Conservation (phyloP, 257 asterid genomes). For the Fraxinus quadrangulata region DNA sequence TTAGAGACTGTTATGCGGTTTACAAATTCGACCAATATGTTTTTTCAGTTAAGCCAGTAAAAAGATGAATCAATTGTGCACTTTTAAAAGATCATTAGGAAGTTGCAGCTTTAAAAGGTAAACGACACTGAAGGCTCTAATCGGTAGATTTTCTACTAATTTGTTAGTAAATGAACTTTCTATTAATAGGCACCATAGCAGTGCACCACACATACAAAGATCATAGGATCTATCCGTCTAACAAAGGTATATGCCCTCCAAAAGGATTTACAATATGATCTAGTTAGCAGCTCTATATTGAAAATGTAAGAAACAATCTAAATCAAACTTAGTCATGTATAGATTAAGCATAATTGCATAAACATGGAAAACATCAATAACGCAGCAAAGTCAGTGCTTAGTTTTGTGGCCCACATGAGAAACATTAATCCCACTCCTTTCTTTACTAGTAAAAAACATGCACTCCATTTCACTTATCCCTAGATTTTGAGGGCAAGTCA, state of each 20-base stretch:
- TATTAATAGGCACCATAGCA: neutral
- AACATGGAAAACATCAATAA: neutral
- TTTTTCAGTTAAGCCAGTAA: neutral
- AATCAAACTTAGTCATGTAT: neutral
- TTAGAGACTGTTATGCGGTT: neutral
- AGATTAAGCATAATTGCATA: neutral
- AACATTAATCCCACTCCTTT: neutral
- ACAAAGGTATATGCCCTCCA: neutral
- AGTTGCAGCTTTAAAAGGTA: neutral
- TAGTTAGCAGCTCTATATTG: neutral
- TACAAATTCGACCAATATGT: neutral
- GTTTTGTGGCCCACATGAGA: neutral
- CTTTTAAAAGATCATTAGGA: neutral
- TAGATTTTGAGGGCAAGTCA: neutral
- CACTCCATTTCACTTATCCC: neutral
- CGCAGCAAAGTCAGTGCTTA: neutral
- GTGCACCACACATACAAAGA: neutral
- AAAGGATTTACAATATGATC: neutral
- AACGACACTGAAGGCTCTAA: neutral
- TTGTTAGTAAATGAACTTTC: neutral
- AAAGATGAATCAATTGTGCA: neutral
- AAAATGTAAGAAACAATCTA: neutral
- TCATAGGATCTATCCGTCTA: neutral
- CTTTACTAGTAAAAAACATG: neutral
- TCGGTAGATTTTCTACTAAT: neutral